A percentile compares a stretch with the other conserved stretches of the same genome.
These are phyloP conservation scores for Closterium sp. DNA, from an alignment of 139 green algal genomes.

Conservation along the genomic window DNA sequence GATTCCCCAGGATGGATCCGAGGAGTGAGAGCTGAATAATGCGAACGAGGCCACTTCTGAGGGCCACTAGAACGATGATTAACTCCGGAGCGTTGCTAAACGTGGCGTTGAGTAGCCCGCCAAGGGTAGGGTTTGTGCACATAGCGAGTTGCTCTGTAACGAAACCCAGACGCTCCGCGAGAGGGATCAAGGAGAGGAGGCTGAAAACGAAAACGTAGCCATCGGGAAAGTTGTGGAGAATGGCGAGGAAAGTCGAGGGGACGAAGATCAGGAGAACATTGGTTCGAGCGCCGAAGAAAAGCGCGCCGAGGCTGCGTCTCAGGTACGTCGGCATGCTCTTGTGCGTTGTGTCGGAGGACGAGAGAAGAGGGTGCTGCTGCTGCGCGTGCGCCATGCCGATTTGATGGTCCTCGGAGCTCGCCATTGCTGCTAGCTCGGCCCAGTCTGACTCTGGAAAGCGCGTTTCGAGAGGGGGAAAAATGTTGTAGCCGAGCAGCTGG, in stretches of 20 bases:
- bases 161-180: conserved; percentile 54
- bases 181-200: conserved; percentile 43
- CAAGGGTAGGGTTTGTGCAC: conserved; percentile 38
- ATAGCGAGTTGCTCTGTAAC: conserved; percentile 50
- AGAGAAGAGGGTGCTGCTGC: not conserved
- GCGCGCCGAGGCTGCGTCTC: not conserved
- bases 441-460: not conserved
- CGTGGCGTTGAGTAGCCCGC: conserved; percentile 76
- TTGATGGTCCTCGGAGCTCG: not conserved
- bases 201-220: conserved; percentile 45
- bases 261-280: conserved; percentile 47
- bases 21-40: conserved; percentile 81
- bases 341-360: not conserved
- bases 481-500: not conserved
- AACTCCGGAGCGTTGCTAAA: conserved; percentile 93
- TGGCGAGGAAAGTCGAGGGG: conserved; percentile 31
- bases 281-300: conserved; percentile 38
- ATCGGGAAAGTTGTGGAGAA: not conserved
- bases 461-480: not conserved
- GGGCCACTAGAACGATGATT: conserved; percentile 74
- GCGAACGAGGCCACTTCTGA: conserved; percentile 53
- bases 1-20: conserved; percentile 71
- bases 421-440: not conserved
- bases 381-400: not conserved
- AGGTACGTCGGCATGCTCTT: not conserved